Base-by-base conservation (phyloP, 164 flowering plant species). In the Vitis riparia region DNA sequence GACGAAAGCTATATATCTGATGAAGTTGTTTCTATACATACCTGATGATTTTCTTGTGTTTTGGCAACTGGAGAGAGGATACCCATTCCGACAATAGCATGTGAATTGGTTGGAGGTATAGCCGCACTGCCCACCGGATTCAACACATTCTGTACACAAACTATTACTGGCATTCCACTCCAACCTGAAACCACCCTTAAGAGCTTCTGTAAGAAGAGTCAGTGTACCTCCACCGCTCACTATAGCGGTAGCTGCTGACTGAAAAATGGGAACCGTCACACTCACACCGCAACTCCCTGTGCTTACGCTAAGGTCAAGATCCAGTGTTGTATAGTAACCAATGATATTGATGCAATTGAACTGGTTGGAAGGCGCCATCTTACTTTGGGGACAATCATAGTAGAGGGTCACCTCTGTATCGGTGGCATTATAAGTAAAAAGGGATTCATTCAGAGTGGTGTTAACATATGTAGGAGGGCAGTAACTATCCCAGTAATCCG, bases 81-180 rank as follows among this genome's bases (percentile, higher is more conserved):
- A 7, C 50, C 61, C 30, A 67, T 76, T 63, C 0, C 48, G 1
- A 37, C 87, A 84, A 58, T 67, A 77, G 70, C 88, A 84, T 32
- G 57, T 55, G 69, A 84, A 82, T 0, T 10, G 57, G n/a, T 32
- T 16, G 0, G 78, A 8, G 44, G 3, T n/a, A 23, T 30, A 59
- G 6, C 87, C 89, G 48, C 89, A 86, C 32, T 8, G 58, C n/a
- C 89, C 86, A 3, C 72, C 75, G 2, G 79, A 76, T 1, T 1
- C 2, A 8, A 10, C 8, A 52, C 87, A 84, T 0, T 2, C 15
- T 0, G 17, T 12, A 55, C 87, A 86, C 9, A 19, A 10, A 1
- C 1, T n/a, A 32, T 74, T 58, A 16, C 76, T 68, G 11, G 75
- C 78, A 15, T 2, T 5, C 87, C 85, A 84, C 51, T 49, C 19